Evolutionary conservation across 2,329 filamentous ascomycete genomes (phyloP).

Genomic region (Catunica adiposa): DNA sequence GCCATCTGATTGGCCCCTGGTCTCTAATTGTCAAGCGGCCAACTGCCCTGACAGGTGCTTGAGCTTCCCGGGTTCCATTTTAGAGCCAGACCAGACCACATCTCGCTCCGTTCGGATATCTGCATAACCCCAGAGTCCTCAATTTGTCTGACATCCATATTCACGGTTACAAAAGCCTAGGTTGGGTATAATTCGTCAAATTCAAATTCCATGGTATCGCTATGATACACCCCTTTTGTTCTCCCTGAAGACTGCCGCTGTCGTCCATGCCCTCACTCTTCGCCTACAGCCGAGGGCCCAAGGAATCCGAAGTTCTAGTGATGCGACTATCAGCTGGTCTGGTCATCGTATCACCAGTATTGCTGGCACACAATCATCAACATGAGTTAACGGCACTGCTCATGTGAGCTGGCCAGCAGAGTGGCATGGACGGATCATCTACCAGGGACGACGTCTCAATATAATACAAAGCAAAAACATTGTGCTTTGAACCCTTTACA

Average conservation of each 20-base stretch:
- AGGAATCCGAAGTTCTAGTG: neutral
- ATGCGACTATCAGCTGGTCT: neutral
- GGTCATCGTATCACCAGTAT: neutral
- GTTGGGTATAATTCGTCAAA: neutral
- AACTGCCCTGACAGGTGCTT: neutral
- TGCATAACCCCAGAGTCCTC: neutral
- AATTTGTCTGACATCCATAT: neutral
- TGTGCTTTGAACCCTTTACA: slow-evolving; percentile 10
- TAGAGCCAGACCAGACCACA: no score
- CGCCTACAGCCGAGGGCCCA: neutral
- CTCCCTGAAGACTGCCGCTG: neutral
- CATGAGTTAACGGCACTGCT: neutral
- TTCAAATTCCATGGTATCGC: slow-evolving; percentile 2
- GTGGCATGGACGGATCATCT: neutral
- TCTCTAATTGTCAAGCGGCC: neutral
- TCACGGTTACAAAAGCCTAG: neutral
- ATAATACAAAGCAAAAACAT: neutral
- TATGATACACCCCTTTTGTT: slow-evolving; percentile 1
- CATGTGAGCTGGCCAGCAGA: neutral
- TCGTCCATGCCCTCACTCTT: neutral
- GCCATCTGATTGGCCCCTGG: neutral
- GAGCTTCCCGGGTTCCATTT: neutral
- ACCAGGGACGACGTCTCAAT: neutral
- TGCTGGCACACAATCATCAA: neutral
- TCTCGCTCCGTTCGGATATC: neutral